Percentiles rank a stretch among this genome's conserved stretches.
Conservation (phyloP, 1,139 yeast genomes). For the Saccharomyces pastorianus region DNA sequence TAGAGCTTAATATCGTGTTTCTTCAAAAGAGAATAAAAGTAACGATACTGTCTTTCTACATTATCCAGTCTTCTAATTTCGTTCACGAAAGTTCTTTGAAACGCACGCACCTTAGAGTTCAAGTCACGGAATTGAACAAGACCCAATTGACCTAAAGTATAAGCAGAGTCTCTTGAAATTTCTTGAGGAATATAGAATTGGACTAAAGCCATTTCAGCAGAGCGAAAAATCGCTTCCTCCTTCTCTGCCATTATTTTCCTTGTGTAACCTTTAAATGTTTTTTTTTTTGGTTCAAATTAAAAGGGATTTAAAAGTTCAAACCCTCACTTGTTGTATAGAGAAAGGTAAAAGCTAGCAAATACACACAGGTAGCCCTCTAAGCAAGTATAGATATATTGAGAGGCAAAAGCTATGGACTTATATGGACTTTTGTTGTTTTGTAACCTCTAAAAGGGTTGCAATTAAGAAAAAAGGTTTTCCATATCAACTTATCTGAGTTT, state of each 20-base stretch:
- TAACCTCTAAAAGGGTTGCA: not conserved
- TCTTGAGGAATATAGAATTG: constrained; percentile 91
- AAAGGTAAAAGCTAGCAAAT: not conserved
- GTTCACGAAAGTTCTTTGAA: constrained; percentile 78
- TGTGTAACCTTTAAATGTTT: not conserved
- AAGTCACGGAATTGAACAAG: constrained; percentile 84
- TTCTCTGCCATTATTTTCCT: constrained; percentile 6
- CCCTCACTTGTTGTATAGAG: not conserved
- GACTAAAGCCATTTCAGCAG: constrained; percentile 91
- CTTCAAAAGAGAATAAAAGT: constrained; percentile 39
- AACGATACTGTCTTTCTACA: constrained; percentile 49
- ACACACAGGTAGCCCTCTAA: not conserved
- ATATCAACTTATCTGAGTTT: not conserved
- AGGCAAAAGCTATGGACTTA: not conserved
- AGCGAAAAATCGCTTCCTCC: constrained; percentile 71
- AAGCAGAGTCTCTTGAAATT: constrained; percentile 78
- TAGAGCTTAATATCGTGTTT: constrained; percentile 41
- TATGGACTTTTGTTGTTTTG: not conserved
- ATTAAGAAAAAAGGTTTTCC: not conserved
- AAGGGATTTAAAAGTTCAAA: not conserved
- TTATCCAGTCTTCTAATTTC: constrained; percentile 68
- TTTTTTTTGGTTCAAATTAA: not conserved
- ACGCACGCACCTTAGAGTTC: constrained; percentile 67
- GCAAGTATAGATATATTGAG: not conserved
- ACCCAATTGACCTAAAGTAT: constrained; percentile 73